Conservation (phyloP, 2,329 filamentous ascomycete genomes). For the Cercospora canescens region DNA sequence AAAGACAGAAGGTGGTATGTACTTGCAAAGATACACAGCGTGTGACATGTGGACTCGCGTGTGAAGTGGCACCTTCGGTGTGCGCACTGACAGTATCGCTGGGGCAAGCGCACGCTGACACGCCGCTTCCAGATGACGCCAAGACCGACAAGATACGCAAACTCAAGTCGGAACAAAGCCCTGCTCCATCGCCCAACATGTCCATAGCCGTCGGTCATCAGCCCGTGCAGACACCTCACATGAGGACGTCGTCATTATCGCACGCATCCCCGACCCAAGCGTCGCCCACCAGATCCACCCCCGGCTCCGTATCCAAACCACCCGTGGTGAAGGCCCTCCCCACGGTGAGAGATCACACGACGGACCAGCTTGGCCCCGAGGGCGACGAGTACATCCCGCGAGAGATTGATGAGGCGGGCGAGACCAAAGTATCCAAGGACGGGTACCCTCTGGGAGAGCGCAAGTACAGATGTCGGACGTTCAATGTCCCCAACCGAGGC, state of each 20-base stretch:
- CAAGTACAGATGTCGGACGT: constrained; percentile 90
- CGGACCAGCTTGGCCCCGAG: constrained; percentile 84
- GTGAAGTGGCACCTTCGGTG: not conserved
- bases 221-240: constrained; percentile 55
- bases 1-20: constrained; percentile 68
- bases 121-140: constrained; percentile 41
- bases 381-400: constrained; percentile 94
- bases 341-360: constrained; percentile 95
- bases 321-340: constrained; percentile 86
- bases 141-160: constrained; percentile 51
- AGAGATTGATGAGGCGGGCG: constrained; percentile 88
- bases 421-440: constrained; percentile 86
- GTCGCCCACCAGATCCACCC: constrained; percentile 74
- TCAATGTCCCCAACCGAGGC: constrained; percentile 84
- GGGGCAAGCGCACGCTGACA: constrained; percentile 26
- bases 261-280: constrained; percentile 58
- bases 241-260: constrained; percentile 51
- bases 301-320: constrained; percentile 63
- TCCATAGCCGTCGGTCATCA: constrained; percentile 52
- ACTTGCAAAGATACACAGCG: constrained; percentile 37
- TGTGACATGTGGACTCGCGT: not conserved
- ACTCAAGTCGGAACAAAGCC: constrained; percentile 30
- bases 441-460: constrained; percentile 80
- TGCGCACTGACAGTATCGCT: not conserved
- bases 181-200: constrained; percentile 32